Percentiles rank a stretch among this genome's conserved stretches.
phyloP scores from a whole-genome alignment of 129 eudicot genomes.

The Centrapalus pauciflorus region DNA sequence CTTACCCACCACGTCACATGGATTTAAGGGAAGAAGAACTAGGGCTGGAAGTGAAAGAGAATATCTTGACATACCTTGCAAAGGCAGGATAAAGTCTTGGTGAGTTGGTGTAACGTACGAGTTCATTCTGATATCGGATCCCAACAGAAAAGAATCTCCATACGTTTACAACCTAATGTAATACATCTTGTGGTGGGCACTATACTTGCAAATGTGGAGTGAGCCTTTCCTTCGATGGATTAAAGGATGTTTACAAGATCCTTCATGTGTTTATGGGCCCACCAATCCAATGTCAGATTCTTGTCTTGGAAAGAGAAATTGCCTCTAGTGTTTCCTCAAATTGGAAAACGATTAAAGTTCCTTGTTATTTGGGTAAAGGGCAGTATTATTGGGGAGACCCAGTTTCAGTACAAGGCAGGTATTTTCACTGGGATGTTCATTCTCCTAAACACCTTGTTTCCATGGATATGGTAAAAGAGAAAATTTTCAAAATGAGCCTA shows the following conservation, averaged over 20 bases:
- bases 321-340: not conserved
- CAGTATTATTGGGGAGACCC: slow-evolving; percentile 1
- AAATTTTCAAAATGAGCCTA: not conserved
- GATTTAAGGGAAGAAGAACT: not conserved
- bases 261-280: slow-evolving; percentile 11
- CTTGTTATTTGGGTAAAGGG: not conserved
- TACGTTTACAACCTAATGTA: slow-evolving; percentile 3
- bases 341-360: not conserved
- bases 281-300: not conserved
- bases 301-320: not conserved
- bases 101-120: slow-evolving; percentile 20
- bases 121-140: slow-evolving; percentile 3
- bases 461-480: slow-evolving; percentile 3
- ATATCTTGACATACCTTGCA: slow-evolving; percentile 1
- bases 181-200: not conserved
- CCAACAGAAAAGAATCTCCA: not conserved
- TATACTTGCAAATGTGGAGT: not conserved
- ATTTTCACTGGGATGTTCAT: slow-evolving; percentile 5
- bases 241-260: not conserved
- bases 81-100: slow-evolving; percentile 11
- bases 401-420: not conserved
- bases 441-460: not conserved
- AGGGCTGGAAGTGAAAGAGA: not conserved
- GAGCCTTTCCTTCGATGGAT: slow-evolving; percentile 9
- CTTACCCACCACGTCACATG: not conserved